Evolutionary conservation across 441 rosid species (phyloP), one percentile per base, ranked within the genome.

Genomic region (Populus hybrid): DNA sequence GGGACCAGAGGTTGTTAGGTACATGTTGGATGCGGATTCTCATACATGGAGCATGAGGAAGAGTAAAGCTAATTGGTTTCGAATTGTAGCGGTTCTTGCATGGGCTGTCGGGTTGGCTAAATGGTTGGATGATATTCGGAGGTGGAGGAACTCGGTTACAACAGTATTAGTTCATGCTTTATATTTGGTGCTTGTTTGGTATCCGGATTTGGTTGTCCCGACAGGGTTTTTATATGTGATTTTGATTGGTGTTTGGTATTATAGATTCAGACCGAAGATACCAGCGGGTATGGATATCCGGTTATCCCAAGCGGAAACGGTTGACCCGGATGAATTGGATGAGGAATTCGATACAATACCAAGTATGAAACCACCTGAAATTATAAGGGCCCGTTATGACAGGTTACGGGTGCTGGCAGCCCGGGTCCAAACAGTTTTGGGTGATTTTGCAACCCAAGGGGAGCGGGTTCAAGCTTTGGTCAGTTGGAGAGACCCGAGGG

Each of bases 401-500:
- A 84, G 98, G 81, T 77, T 95, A 77, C 82, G 99, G 78, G 81
- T 95, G n/a, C 75, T 95, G 81, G 99, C 98, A 0, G 97, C 88
- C 16, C 86, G 98, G 76, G 89, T 93, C 70, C 99, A 95, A 81
- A 92, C 98, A 0, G 97, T 93, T 9, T 77, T 95, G 85, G 99
- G 99, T 10, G 97, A 95, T 87, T 85, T 93, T 69, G 99, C 98
- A 5, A 88, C 99, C 32, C 99, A 93, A 77, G 98, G 99, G 0
- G 99, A 95, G 83, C 71, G 99, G 75, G 75, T 89, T 35, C 99
- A 95, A 67, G 98, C 99, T 18, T 75, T 93, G 75, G 97, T 93
- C 70, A 93, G 97, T 70, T 95, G 99, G 99, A 93, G 98, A 85
- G 99, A 95, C 79, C 99, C 99, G 32, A 88, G 98, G 64, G 99